Percentiles rank a stretch among this genome's conserved stretches.
phyloP scores from a whole-genome alignment of 2,329 filamentous ascomycete genomes.

The Cadophora luteo-olivacea region DNA sequence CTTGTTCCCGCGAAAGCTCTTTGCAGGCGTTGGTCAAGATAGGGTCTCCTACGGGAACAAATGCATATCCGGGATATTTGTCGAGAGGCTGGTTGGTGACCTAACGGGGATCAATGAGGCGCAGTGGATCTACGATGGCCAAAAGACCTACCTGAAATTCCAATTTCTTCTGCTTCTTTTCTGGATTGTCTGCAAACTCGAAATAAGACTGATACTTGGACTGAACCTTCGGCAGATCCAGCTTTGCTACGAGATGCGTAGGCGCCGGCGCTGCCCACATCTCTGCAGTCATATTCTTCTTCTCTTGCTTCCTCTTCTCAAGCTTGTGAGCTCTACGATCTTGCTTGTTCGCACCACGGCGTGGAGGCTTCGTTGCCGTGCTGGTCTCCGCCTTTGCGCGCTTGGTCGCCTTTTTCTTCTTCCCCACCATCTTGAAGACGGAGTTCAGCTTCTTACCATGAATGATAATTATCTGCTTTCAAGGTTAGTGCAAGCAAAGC shows the following conservation, averaged over 20 bases:
- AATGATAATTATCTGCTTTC: slow-evolving; percentile 21
- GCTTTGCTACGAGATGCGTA: slow-evolving; percentile 42
- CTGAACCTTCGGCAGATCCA: slow-evolving; percentile 46
- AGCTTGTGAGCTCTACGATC: slow-evolving; percentile 39
- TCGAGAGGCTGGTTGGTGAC: slow-evolving; percentile 57
- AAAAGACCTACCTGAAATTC: slow-evolving; percentile 61
- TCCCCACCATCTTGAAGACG: slow-evolving; percentile 26
- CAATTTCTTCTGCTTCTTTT: slow-evolving; percentile 66
- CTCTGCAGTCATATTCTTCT: slow-evolving; percentile 37
- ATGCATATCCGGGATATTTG: slow-evolving; percentile 64
- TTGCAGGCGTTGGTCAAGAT: slow-evolving; percentile 67
- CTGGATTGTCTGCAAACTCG: slow-evolving; percentile 68
- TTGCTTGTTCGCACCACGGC: slow-evolving; percentile 28
- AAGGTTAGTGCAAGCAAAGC: slow-evolving; percentile 35
- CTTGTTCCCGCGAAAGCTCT: slow-evolving; percentile 66
- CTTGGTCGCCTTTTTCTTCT: slow-evolving; percentile 32
- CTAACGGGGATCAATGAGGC: slow-evolving; percentile 46
- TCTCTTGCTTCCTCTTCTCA: slow-evolving; percentile 40
- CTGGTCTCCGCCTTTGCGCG: slow-evolving; percentile 15
- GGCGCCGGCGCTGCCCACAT: slow-evolving; percentile 41
- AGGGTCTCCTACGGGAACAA: slow-evolving; percentile 68
- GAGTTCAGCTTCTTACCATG: slow-evolving; percentile 19
- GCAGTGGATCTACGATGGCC: slow-evolving; percentile 20
- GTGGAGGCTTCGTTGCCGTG: slow-evolving; percentile 19
- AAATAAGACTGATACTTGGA: slow-evolving; percentile 66